Evolutionary conservation across 495 filamentous ascomycete species (phyloP), one percentile per base, ranked within the genome.

Genomic region (Xylaria cubensis): DNA sequence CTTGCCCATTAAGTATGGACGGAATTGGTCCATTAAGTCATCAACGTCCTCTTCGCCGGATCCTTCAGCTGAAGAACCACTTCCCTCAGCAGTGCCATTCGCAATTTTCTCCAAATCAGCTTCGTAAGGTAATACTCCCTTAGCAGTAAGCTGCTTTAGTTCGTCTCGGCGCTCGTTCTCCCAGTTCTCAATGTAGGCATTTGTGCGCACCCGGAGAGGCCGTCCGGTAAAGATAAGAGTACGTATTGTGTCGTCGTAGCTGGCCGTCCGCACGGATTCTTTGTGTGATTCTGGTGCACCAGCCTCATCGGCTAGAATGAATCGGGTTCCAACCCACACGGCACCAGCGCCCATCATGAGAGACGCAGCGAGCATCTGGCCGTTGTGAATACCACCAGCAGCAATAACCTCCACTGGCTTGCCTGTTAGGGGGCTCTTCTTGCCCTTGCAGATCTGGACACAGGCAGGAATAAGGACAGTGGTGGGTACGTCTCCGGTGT

Each of bases 221-320:
- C 96, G 93, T 64, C 96, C 94, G 71, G 96, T 99, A 89, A 98
- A 99, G 82, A 99, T 99, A 75, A 98, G 93, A 24, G 96, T 99
- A 72, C 93, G 92, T 77, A 98, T 87, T 75, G 95, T 98, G 82
- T 98, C 96, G 84, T 97, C 93, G 81, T 94, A 97, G 71, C 92
- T 89, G 72, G 95, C 88, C 46, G 96, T 98, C 78, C 91, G 88
- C 64, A 99, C 96, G 66, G 96, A 94, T 86, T 99, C 97, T 85
- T 99, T 96, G 86, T 99, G 96, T 42, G 94, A 92, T 82, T 93
- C 90, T 41, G 96, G 92, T 21, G 96, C 96, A 78, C 96, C 94
- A 51, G 96, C 96, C 85, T 99, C 96, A 59, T 98, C 94, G 68
- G 88, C 88, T 69, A 99, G 88, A 70, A 99, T 92, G 85, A 99